These are phyloP conservation scores for Penicillium corylophilum DNA, from an alignment of 2,329 filamentous ascomycete species.

Conservation along the genomic window DNA sequence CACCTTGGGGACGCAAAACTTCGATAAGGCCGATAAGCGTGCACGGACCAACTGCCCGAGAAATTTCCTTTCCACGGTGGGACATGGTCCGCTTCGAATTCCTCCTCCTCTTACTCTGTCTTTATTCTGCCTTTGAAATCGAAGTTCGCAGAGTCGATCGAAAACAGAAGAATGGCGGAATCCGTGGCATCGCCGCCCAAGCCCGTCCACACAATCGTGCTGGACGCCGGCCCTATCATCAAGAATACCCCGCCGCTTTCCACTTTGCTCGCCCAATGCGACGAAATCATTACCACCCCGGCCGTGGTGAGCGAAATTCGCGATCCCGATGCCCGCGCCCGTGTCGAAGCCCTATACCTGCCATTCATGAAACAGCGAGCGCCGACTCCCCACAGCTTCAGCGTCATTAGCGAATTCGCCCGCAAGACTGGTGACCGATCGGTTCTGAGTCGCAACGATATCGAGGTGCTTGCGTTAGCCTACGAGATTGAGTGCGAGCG, in stretches of 20 bases:
- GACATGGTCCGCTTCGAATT: slow-evolving; percentile 1
- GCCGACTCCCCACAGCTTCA: slow-evolving; percentile 74
- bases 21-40: slow-evolving; percentile 42
- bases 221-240: slow-evolving; percentile 91
- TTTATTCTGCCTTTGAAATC: neutral
- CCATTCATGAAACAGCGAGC: slow-evolving; percentile 79
- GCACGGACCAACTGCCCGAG: slow-evolving; percentile 36
- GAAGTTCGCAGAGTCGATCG: neutral
- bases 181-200: slow-evolving; percentile 48
- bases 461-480: slow-evolving; percentile 83
- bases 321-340: slow-evolving; percentile 74
- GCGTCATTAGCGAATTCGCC: slow-evolving; percentile 79
- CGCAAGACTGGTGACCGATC: slow-evolving; percentile 84
- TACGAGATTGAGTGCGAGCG: slow-evolving; percentile 94
- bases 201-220: slow-evolving; percentile 75
- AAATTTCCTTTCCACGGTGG: slow-evolving; percentile 27
- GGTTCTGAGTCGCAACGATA: slow-evolving; percentile 83
- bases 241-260: slow-evolving; percentile 87
- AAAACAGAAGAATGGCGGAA: slow-evolving; percentile 29
- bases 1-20: too few relatives aligned
- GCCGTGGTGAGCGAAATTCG: slow-evolving; percentile 84
- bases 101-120: slow-evolving; percentile 8
- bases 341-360: slow-evolving; percentile 78
- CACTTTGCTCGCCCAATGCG: slow-evolving; percentile 73
- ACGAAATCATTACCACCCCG: slow-evolving; percentile 77